Evolutionary conservation across 2,329 filamentous ascomycete species (phyloP).

Genomic region (Fusarium sororula): DNA sequence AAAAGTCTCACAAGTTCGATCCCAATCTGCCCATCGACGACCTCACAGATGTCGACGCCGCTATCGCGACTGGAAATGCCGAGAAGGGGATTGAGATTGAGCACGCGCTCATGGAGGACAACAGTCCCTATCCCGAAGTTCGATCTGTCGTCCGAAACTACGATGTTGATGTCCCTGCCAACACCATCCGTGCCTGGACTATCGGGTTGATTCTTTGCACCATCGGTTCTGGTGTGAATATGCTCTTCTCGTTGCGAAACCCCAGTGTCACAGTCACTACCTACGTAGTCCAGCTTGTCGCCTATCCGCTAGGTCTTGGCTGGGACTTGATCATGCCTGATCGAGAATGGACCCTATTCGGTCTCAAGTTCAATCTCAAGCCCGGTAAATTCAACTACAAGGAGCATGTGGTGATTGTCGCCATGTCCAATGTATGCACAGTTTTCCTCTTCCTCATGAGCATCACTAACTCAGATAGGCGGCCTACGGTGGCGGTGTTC

Average conservation of each 20-base stretch:
- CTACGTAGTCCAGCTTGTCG: conserved; percentile 69
- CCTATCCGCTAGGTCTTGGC: conserved; percentile 65
- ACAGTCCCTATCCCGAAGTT: conserved; percentile 74
- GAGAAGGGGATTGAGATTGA: conserved; percentile 67
- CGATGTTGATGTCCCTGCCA: conserved; percentile 71
- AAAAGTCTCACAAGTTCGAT: conserved; percentile 69
- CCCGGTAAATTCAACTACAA: conserved; percentile 69
- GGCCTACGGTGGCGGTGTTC: conserved; percentile 64
- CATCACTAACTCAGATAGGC: conserved; percentile 51
- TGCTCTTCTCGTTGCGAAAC: conserved; percentile 68
- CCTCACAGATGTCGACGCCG: conserved; percentile 67
- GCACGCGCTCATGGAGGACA: conserved; percentile 67
- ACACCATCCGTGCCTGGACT: conserved; percentile 71
- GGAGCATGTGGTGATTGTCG: conserved; percentile 69
- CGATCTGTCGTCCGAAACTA: conserved; percentile 71
- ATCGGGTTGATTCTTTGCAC: conserved; percentile 70
- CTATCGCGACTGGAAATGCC: conserved; percentile 62
- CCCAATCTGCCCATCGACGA: conserved; percentile 72
- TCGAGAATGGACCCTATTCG: conserved; percentile 59
- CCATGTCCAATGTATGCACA: conserved; percentile 68
- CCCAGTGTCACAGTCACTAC: conserved; percentile 68
- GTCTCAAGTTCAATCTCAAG: conserved; percentile 64
- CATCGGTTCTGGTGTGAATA: conserved; percentile 68
- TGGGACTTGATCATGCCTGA: conserved; percentile 66
- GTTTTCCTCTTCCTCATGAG: background rate